phyloP scores from a whole-genome alignment of 2,329 filamentous ascomycete genomes.

The Davidsoniella eucalypti region DNA sequence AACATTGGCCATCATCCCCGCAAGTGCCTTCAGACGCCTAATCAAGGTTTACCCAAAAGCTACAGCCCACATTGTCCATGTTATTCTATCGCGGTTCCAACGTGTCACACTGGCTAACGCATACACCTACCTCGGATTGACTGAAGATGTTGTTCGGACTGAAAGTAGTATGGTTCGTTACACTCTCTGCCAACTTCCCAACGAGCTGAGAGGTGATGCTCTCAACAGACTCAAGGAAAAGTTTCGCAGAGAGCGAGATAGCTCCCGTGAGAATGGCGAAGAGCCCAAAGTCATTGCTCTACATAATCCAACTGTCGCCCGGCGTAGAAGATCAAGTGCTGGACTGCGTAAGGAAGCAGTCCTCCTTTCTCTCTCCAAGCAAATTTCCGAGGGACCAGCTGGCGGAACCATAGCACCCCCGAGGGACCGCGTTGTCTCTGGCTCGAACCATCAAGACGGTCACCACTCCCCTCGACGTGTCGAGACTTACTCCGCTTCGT shows the following conservation, averaged over 20 bases:
- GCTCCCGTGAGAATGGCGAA: conserved; percentile 63
- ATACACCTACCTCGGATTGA: conserved; percentile 84
- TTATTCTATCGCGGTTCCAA: conserved; percentile 87
- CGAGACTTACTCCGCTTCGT: conserved; percentile 6
- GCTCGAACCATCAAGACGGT: not conserved
- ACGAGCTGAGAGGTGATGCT: conserved; percentile 70
- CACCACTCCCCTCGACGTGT: conserved; percentile 1
- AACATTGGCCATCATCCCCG: conserved; percentile 94
- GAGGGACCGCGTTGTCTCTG: conserved; percentile 13
- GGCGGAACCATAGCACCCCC: conserved; percentile 25
- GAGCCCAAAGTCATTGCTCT: conserved; percentile 78
- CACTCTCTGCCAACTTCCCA: conserved; percentile 80
- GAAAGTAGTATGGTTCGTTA: conserved; percentile 90
- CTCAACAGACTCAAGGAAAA: conserved; percentile 81
- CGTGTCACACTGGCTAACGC: conserved; percentile 88
- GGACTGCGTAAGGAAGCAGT: conserved; percentile 65
- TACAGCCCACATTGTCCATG: conserved; percentile 92
- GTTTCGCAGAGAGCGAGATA: conserved; percentile 69
- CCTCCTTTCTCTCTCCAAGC: conserved; percentile 45
- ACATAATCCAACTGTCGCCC: conserved; percentile 47
- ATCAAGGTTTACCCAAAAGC: conserved; percentile 92
- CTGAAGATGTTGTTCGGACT: conserved; percentile 78
- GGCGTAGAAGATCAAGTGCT: conserved; percentile 32
- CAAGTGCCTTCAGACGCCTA: conserved; percentile 81
- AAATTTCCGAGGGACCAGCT: conserved; percentile 26